These are phyloP conservation scores for Daldinia caldariorum DNA, from an alignment of 495 filamentous ascomycete species.

Conservation along the genomic window DNA sequence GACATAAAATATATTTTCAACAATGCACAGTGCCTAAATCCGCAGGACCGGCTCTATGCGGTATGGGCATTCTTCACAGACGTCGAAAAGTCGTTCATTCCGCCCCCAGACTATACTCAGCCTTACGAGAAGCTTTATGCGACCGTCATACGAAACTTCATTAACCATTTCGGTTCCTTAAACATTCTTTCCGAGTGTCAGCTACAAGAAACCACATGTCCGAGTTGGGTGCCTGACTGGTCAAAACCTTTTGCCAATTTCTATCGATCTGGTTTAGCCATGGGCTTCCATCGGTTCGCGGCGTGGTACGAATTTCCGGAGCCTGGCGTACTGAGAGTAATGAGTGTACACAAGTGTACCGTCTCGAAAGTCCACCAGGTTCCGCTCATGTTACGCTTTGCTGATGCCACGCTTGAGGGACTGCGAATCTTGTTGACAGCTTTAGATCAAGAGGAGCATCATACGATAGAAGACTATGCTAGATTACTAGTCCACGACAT, in stretches of 20 bases:
- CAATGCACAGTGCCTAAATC: conserved; percentile 10
- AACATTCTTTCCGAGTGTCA: conserved; percentile 1
- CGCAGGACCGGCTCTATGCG: conserved; percentile 26
- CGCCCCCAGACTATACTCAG: conserved; percentile 18
- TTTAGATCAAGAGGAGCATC: not conserved
- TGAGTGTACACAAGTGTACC: conserved; percentile 2
- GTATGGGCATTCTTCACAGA: conserved; percentile 13
- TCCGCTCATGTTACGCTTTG: not conserved
- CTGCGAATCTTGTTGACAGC: not conserved
- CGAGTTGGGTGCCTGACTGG: conserved; percentile 33
- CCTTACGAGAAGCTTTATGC: conserved; percentile 19
- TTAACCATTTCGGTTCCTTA: not conserved
- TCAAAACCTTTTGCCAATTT: not conserved
- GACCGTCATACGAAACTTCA: not conserved
- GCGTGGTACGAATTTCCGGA: conserved; percentile 8
- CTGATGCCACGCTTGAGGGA: not conserved
- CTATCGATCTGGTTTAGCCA: no score
- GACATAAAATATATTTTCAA: not conserved
- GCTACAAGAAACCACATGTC: not conserved
- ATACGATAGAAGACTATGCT: not conserved
- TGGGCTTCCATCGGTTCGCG: not conserved
- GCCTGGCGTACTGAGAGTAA: conserved; percentile 18
- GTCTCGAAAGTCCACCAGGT: conserved; percentile 1
- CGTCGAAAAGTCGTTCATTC: not conserved
- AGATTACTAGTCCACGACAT: not conserved